Evolutionary conservation across 2,329 filamentous ascomycete genomes (phyloP), one percentile per base, ranked within the genome.

Genomic region (Zelopaecilomyces penicillatus): DNA sequence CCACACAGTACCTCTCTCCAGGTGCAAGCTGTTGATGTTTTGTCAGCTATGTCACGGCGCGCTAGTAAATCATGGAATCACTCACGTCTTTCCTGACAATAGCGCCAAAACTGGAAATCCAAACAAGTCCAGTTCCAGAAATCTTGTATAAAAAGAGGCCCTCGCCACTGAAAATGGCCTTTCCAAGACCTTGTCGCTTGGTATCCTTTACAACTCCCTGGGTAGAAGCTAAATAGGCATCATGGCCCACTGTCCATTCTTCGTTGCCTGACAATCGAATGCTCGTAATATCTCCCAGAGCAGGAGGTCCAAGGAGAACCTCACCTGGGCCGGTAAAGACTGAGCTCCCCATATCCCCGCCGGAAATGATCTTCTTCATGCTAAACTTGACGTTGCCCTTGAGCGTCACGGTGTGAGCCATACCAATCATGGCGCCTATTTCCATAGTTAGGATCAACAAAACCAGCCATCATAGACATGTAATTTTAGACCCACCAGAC

Each of bases 81-180:
- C 85, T 71, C 61, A 94, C 87, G 62, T 96, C 89, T 68, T 97
- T 97, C 57, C 85, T 78, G 50, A 97, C 87, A 49, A 98, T 95
- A 5, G 93, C 93, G 5, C 93, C 93, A 57, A 98, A 93, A 58
- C 87, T 95, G 6, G 87, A 86, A 39, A 96, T 74, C 87, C 91
- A 98, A 35, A 95, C 60, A 32, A 97, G 69, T 0, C 93, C 93
- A 5, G 73, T 76, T 0, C 91, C 91, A 10, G 73, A 78, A 7
- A 97, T 84, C 63, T 87, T 90, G 65, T 94, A 94, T 8, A 96
- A 81, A 64, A 89, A 97, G 29, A 96, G 61, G 0, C 93, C 93
- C 64, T 97, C 93, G 1, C 93, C 93, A 19, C 83, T 89, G 64
- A 98, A 97, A 65, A 97, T 86, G 19, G 87, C 89, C 64, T 97